These are phyloP conservation scores for Fusarium heterosporum DNA, from an alignment of 2,329 filamentous ascomycete genomes.

Conservation along the genomic window DNA sequence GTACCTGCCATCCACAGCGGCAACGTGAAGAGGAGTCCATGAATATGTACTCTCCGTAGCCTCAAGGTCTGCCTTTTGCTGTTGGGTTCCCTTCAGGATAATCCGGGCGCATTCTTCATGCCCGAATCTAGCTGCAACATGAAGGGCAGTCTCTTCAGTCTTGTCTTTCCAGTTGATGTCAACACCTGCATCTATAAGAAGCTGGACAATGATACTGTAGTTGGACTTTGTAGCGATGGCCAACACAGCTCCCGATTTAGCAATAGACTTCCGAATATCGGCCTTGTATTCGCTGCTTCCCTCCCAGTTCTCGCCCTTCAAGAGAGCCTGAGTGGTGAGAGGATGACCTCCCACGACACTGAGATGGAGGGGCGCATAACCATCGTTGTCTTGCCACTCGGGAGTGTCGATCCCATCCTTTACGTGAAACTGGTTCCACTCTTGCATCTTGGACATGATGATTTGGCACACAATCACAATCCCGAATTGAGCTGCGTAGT, in stretches of 20 bases:
- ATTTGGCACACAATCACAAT: constrained; percentile 91
- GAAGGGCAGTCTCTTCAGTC: constrained; percentile 89
- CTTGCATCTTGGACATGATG: constrained; percentile 88
- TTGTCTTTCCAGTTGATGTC: constrained; percentile 95
- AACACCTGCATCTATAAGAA: constrained; percentile 89
- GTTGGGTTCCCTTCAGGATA: constrained; percentile 75
- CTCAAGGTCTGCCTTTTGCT: constrained; percentile 81
- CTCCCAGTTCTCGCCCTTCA: constrained; percentile 84
- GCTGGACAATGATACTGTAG: constrained; percentile 83
- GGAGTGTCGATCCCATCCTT: constrained; percentile 86
- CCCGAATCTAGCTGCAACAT: constrained; percentile 90
- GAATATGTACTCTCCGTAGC: constrained; percentile 84
- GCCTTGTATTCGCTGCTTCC: constrained; percentile 71
- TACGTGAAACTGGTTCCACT: constrained; percentile 88
- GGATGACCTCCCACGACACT: constrained; percentile 92
- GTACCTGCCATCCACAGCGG: constrained; percentile 87
- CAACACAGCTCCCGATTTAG: constrained; percentile 88
- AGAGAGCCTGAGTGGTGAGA: constrained; percentile 82
- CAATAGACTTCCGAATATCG: constrained; percentile 74
- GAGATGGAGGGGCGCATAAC: constrained; percentile 89
- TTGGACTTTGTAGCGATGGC: constrained; percentile 90
- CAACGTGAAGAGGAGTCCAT: constrained; percentile 96
- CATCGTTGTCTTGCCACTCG: constrained; percentile 92
- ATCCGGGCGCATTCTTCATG: constrained; percentile 83
- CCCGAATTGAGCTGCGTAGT: constrained; percentile 95